A percentile compares a stretch with the other conserved stretches of the same genome.
phyloP scores from a whole-genome alignment of 2,329 filamentous ascomycete species.

The Fusarium sp. region DNA sequence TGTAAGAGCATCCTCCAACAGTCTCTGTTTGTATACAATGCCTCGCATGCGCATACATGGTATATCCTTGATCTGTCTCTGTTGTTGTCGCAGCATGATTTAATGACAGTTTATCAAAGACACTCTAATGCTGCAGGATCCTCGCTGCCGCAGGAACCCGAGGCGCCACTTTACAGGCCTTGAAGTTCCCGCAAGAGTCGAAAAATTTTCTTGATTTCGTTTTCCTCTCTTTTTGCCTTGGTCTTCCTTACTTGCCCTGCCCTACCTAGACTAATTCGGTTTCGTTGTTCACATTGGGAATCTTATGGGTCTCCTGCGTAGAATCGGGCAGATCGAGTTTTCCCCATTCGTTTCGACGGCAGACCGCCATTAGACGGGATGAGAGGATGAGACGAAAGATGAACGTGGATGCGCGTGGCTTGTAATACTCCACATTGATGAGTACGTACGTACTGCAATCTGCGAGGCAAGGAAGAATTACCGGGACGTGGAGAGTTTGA shows the following conservation, averaged over 20 bases:
- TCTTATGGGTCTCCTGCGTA: background rate
- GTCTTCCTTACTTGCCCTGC: background rate
- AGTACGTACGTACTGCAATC: background rate
- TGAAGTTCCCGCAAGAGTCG: background rate
- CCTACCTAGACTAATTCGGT: background rate
- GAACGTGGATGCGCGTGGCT: background rate
- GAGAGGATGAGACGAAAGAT: background rate
- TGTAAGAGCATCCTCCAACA: constrained; percentile 26
- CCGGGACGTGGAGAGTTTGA: background rate
- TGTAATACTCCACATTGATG: background rate
- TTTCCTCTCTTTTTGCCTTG: background rate
- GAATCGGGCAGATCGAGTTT: background rate
- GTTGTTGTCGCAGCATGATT: constrained; percentile 22
- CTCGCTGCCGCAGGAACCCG: constrained; percentile 43
- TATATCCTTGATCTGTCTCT: constrained; percentile 28
- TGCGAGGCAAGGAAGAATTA: background rate
- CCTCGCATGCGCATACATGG: constrained; percentile 27
- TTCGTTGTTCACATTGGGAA: background rate
- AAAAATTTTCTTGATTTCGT: background rate
- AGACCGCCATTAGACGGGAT: constrained; percentile 3
- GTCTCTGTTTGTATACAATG: constrained; percentile 12
- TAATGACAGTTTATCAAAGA: constrained; percentile 4
- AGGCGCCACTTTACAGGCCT: constrained; percentile 24
- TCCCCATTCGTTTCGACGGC: background rate
- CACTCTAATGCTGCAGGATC: constrained; percentile 20